phyloP scores from a whole-genome alignment of 768 basidiomycete species.

The Xanthoconium purpureum region DNA sequence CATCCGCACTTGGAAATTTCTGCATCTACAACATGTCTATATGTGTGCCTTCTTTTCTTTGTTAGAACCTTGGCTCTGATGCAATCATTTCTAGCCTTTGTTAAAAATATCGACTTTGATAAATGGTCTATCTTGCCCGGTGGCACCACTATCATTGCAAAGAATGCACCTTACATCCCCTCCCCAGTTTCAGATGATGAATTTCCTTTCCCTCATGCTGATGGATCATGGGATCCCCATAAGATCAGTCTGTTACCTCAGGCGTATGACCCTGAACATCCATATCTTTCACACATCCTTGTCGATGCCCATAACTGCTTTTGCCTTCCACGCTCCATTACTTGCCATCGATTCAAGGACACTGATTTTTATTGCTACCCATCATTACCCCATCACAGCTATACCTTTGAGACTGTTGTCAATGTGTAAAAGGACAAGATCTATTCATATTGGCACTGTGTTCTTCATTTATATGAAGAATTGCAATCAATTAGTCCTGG shows the following conservation, averaged over 20 bases:
- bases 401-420: neutral
- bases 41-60: neutral
- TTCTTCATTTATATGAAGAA: neutral
- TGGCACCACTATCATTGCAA: neutral
- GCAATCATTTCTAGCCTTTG: neutral
- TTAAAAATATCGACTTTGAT: neutral
- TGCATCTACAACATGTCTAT: neutral
- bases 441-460: neutral
- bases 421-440: neutral
- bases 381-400: neutral
- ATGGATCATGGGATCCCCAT: constrained; percentile 2
- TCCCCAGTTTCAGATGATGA: neutral
- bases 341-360: neutral
- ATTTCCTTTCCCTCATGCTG: neutral
- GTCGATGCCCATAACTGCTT: neutral
- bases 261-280: neutral
- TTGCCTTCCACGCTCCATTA: neutral
- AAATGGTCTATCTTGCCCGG: neutral
- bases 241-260: neutral
- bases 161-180: neutral
- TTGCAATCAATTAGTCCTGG: neutral
- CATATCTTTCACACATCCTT: neutral
- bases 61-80: neutral
- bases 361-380: neutral
- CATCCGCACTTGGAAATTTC: too few species aligned